Evolutionary conservation across 2,329 filamentous ascomycete species (phyloP), one percentile per base, ranked within the genome.

Genomic region (Cladobotryum protrusum): DNA sequence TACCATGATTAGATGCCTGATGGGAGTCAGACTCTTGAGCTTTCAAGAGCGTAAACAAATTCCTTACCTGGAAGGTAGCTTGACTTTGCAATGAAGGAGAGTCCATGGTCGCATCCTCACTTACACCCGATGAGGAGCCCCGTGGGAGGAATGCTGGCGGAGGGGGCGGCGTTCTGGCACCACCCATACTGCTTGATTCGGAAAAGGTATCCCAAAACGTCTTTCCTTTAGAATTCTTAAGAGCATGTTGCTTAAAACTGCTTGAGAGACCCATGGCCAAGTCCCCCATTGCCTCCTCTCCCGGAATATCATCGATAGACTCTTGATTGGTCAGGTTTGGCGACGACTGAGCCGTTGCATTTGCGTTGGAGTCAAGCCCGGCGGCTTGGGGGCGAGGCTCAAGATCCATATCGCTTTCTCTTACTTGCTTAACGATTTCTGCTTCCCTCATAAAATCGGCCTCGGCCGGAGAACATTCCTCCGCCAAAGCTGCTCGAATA

Each of bases 371-470:
- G 47, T 75, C 67, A 43, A 76, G 63, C 11, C 68, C 66, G 57
- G 60, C 50, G 49, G 69, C 57, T 43, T 64, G 54, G 48, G 72
- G 61, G 58, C 65, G 65, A 51, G 66, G 72, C 50, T 81, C 78
- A 13, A 83, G 70, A 44, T 83, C 81, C 55, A 85, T 78, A 61
- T 96, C 91, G 59, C 86, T 92, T 66, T 97, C 93, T 39, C 90
- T 86, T 24, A 97, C 91, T 68, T 96, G 93, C 45, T 89, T 87
- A 55, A 99, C 89, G 5, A 97, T 93, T 68, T 97, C 92, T 35
- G 92, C 90, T 72, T 99, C 93, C 36, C 90, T 85, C 47, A 87
- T 85, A 50, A 89, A 83, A 67, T 99, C 93, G 39, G 86, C 86
- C 60, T 99, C 93, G 9, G 95, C 76, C 0, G 93, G 93, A 0